phyloP scores from a whole-genome alignment of 345 rosid genomes.

The thale cress (Arabidopsis thaliana) region TAIR10.1 NC_003075.7:14330501-14331000 shows the following conservation, averaged over 20 bases:
- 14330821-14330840: neutral
- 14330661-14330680: constrained; percentile 25
- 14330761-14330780: neutral
- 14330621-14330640: neutral
- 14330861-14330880: neutral
- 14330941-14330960: neutral
- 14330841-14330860: neutral
- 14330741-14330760: constrained; percentile 43
- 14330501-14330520: neutral
- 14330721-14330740: neutral
- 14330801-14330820: constrained; percentile 9
- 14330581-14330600: no score
- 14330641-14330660: neutral
- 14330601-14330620: no score
- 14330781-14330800: neutral
- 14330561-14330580: no score
- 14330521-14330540: neutral
- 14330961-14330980: neutral
- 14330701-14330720: constrained; percentile 17
- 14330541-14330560: no score
- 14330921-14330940: no score
- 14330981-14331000: neutral
- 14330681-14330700: constrained; percentile 4
- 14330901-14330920: no score
- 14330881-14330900: neutral